These are phyloP conservation scores for Mycena maculata DNA, from an alignment of 768 basidiomycete species.

Conservation along the genomic window DNA sequence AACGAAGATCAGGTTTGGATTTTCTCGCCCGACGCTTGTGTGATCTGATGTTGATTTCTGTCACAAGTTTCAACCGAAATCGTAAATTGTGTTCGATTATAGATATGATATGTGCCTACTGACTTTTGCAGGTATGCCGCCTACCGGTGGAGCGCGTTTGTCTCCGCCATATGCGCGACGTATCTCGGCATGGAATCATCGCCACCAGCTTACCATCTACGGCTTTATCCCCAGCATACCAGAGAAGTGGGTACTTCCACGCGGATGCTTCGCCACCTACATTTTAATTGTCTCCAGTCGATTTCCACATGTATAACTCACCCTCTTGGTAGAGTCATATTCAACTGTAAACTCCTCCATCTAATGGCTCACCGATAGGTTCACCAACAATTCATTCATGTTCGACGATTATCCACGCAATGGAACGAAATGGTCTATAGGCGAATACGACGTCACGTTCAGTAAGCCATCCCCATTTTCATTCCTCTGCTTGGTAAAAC, in stretches of 20 bases:
- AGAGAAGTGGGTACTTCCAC: conserved; percentile 37
- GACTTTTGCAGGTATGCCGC: conserved; percentile 55
- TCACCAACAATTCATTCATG: conserved; percentile 60
- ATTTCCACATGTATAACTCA: conserved; percentile 65
- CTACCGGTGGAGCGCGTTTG: conserved; percentile 42
- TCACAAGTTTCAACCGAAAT: conserved; percentile 43
- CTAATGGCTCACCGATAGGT: conserved; percentile 45
- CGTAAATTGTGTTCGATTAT: conserved; percentile 32
- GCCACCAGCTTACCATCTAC: conserved; percentile 58
- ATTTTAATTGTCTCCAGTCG: conserved; percentile 46
- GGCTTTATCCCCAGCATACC: conserved; percentile 58
- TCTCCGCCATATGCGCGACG: conserved; percentile 37
- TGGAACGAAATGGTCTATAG: conserved; percentile 65
- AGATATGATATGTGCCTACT: conserved; percentile 41
- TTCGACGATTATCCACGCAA: conserved; percentile 65
- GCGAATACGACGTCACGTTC: conserved; percentile 65
- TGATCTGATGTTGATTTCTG: neutral
- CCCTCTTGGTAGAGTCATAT: conserved; percentile 43
- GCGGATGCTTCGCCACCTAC: neutral
- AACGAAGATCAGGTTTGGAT: conserved; percentile 46
- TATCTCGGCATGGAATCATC: conserved; percentile 53
- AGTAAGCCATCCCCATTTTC: conserved; percentile 39
- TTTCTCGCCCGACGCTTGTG: neutral
- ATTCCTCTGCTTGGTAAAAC: neutral
- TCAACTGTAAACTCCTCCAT: neutral